Conservation (phyloP, 129 eudicot species). For the Lactuca sativa region DNA sequence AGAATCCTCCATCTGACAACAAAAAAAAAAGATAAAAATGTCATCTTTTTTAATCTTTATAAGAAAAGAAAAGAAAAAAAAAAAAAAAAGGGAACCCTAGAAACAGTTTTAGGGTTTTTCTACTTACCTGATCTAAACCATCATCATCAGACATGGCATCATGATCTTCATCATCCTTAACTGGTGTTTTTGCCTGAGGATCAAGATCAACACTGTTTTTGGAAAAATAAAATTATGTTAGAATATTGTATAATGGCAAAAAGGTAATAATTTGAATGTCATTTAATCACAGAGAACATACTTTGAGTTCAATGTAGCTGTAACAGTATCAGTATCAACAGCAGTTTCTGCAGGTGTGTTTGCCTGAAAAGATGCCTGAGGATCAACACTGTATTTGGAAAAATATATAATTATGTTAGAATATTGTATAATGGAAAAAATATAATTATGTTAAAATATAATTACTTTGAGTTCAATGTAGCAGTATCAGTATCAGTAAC, state of each 20-base stretch:
- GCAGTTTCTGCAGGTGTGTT: too few species aligned
- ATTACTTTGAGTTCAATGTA: slow-evolving; percentile 44
- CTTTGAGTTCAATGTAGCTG: slow-evolving; percentile 39
- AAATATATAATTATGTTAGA: slow-evolving; percentile 23
- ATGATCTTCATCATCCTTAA: slow-evolving; percentile 27
- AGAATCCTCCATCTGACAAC: slow-evolving; percentile 37
- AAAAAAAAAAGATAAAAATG: not conserved
- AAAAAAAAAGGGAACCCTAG: too few species aligned
- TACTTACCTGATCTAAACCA: slow-evolving; percentile 29
- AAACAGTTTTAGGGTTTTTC: not conserved
- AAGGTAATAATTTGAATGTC: too few species aligned
- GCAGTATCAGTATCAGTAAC: not conserved
- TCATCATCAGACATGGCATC: slow-evolving; percentile 29
- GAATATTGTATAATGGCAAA: slow-evolving; percentile 2
- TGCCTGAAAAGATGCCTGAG: slow-evolving; percentile 49
- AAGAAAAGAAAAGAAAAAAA: not conserved
- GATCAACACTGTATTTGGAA: slow-evolving; percentile 59
- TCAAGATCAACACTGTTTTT: slow-evolving; percentile 29
- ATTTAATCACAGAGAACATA: slow-evolving; percentile 18
- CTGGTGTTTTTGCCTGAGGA: not conserved
- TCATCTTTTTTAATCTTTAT: not conserved
- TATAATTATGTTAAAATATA: too few species aligned
- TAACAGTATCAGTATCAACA: not conserved
- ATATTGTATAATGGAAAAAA: not conserved
- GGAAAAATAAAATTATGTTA: not conserved